A percentile compares a stretch with the other conserved stretches of the same genome.
Conservation (phyloP, 1,139 yeast genomes). For the Pichia sp. region DNA sequence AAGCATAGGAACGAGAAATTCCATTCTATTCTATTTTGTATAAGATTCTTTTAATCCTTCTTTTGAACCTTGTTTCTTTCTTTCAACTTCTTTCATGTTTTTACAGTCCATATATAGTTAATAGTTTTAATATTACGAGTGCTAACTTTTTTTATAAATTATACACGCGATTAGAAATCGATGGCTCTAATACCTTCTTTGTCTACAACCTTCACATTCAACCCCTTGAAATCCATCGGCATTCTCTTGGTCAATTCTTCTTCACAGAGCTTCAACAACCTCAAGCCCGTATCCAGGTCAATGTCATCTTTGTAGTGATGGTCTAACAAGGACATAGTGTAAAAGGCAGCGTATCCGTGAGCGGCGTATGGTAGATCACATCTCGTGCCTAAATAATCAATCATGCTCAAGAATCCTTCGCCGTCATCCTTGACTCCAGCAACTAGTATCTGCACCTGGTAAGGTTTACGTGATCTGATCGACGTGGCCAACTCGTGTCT, state of each 20-base stretch:
- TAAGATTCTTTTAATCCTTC: neutral
- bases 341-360: slow-evolving; percentile 95
- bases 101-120: slow-evolving; percentile 1
- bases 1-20: neutral
- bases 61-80: neutral
- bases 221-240: slow-evolving; percentile 95
- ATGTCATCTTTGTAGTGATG: slow-evolving; percentile 82
- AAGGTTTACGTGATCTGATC: slow-evolving; percentile 87
- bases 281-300: slow-evolving; percentile 74
- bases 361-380: slow-evolving; percentile 93
- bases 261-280: slow-evolving; percentile 67
- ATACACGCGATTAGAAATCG: slow-evolving; percentile 31
- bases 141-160: neutral
- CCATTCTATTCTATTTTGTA: neutral
- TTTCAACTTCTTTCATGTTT: neutral
- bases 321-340: slow-evolving; percentile 84
- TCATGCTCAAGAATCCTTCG: slow-evolving; percentile 78
- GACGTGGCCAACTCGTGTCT: slow-evolving; percentile 86
- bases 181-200: slow-evolving; percentile 62
- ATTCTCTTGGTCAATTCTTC: slow-evolving; percentile 79
- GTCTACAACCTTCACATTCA: slow-evolving; percentile 65
- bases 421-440: slow-evolving; percentile 69
- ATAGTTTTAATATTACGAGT: slow-evolving; percentile 1
- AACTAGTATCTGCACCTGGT: slow-evolving; percentile 82
- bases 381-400: slow-evolving; percentile 90